Base-by-base conservation (phyloP, 352 stramenopile genomes). In the Globisporangium splendens region DNA sequence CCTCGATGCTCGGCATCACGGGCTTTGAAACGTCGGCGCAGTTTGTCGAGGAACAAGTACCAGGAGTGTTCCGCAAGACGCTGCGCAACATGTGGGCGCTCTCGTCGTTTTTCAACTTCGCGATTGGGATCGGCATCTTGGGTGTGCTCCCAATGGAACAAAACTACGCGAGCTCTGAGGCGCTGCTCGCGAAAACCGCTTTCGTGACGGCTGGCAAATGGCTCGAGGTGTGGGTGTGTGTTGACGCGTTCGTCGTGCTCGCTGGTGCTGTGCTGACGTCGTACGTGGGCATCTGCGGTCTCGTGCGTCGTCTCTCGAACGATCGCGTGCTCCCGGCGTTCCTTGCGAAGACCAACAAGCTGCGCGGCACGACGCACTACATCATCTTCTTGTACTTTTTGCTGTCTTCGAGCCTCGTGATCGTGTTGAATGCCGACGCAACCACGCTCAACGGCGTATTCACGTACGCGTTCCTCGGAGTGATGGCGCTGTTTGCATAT, bases 171-270 rank as follows among this genome's bases (percentile, higher is more conserved):
- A 83, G 83, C 54, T 75, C 77, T 59, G 80, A 83, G 17, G 76
- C 68, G 8, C 73, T 96, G 53, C 60, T 96, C n/a, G 84, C 84
- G 7, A 68, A 70, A 20, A 88, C 91, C 48, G 86, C 71, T 10
- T 67, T 68, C 12, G 67, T 66, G 24, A 49, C 63, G 0, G 52
- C 66, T 1, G 77, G 77, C 18, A 61, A 50, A 15, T 81, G 70
- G 65, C 67, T 87, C 35, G 65, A 87, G 35, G 51, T 66, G 35
- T 83, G 72, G 72, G 67, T 93, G 46, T 80, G 62, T 2, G 15
- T 96, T 13, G 89, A 96, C 28, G 89, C 89, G 1, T 96, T 96
- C 56, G 63, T 95, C 20, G 89, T 96, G 18, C 69, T 96, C 22
- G 70, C 68, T 17, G 89, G 87, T n/a, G 89, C 81, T 1, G 79